These are phyloP conservation scores for Colletotrichum filicis DNA, from an alignment of 2,329 filamentous ascomycete genomes.

Conservation along the genomic window DNA sequence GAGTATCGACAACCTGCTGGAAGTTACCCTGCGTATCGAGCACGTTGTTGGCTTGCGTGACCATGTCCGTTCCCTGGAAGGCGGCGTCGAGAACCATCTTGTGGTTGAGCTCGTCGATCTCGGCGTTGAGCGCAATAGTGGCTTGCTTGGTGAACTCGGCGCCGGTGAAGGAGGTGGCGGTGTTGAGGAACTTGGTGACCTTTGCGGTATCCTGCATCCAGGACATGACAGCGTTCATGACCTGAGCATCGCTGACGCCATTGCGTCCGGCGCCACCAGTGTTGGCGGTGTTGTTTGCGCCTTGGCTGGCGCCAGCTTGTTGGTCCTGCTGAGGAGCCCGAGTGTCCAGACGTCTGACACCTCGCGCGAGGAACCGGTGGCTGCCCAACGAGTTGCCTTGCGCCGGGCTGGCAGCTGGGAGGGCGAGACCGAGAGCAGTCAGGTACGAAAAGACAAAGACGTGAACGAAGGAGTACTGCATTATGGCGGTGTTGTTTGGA, in stretches of 20 bases:
- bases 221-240: slow-evolving; percentile 37
- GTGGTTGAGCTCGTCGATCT: slow-evolving; percentile 39
- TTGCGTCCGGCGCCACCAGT: slow-evolving; percentile 7
- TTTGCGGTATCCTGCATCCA: slow-evolving; percentile 38
- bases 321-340: not conserved
- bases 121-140: slow-evolving; percentile 38
- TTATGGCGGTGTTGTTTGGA: slow-evolving; percentile 22
- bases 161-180: slow-evolving; percentile 36
- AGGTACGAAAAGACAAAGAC: slow-evolving; percentile 21
- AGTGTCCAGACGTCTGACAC: not conserved
- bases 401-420: slow-evolving; percentile 28
- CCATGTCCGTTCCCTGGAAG: slow-evolving; percentile 25
- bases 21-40: slow-evolving; percentile 38
- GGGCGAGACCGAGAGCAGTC: slow-evolving; percentile 6
- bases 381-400: not conserved
- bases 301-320: slow-evolving; percentile 14
- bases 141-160: slow-evolving; percentile 38
- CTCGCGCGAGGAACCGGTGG: not conserved
- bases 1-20: slow-evolving; percentile 37
- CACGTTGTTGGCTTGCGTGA: slow-evolving; percentile 35
- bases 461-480: slow-evolving; percentile 20
- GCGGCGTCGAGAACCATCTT: slow-evolving; percentile 38
- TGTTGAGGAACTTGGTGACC: slow-evolving; percentile 38
- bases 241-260: slow-evolving; percentile 34
- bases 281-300: slow-evolving; percentile 15